Base-by-base conservation (phyloP, 805 yeast species). In the Pachysolen tannophilus region DNA sequence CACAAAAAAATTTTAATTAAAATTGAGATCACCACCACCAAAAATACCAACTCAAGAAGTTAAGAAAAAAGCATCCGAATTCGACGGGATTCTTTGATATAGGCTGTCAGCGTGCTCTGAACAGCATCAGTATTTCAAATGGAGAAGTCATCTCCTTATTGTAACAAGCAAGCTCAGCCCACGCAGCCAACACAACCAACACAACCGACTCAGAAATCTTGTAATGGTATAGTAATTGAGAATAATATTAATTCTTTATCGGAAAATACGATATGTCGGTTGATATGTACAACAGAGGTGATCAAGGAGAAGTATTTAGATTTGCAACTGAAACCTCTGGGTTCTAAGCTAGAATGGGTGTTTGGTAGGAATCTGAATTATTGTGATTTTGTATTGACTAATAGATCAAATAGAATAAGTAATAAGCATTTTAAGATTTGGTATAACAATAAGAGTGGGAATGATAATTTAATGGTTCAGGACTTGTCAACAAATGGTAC, bases 401-500 rank as follows among this genome's bases (percentile, higher is more conserved):
- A 68, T 6, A 67, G 72, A 30, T 69, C 82, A 14, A 70, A 83
- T 20, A 61, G 88, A 35, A 63, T 87, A 23, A 82, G 92, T 34
- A 84, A 82, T 48, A 63, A 67, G 37, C 97, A 88, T 59, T 73
- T 72, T 41, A 58, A 58, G 52, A 61, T 88, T 6, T 76, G 87
- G 81, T 65, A 79, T 45, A 78, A 78, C 30, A 62, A 68, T 29
- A 68, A 68, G 32, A 73, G 70, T 43, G 31, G 37, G 14, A 41
- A 35, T 5, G 69, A 67, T 36, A 63, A 73, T 3, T 42, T 73
- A 30, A 72, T 79, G 79, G 64, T 78, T 38, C 75, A 72, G 52
- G 97, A 88, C 55, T 57, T 67, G 3, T 82, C 95, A 1, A 90
- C 97, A 2, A 92, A 92, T 60, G 98, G 98, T 6, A 92, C 98